These are phyloP conservation scores for Penicillium canariense DNA, from an alignment of 495 filamentous ascomycete species.

Conservation along the genomic window DNA sequence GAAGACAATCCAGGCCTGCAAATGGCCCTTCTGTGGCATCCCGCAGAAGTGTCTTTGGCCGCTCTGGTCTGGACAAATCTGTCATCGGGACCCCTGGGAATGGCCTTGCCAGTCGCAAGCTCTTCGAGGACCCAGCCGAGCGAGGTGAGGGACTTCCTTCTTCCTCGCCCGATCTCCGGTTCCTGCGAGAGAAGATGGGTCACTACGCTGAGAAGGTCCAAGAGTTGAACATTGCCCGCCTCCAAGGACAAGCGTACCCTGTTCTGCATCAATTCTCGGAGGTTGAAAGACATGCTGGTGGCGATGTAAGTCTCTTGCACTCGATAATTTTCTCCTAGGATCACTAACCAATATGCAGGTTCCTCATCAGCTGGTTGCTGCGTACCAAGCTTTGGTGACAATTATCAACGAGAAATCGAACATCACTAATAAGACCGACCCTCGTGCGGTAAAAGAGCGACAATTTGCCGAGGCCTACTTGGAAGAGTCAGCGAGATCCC, in stretches of 20 bases:
- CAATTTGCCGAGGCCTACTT: constrained; percentile 72
- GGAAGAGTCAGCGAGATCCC: constrained; percentile 64
- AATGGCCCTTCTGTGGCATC: constrained; percentile 36
- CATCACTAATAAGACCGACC: constrained; percentile 48
- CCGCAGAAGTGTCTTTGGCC: constrained; percentile 66
- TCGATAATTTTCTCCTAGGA: neutral
- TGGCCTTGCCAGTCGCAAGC: constrained; percentile 50
- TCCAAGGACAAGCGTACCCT: constrained; percentile 62
- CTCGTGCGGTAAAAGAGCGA: constrained; percentile 64
- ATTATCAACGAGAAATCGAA: constrained; percentile 67
- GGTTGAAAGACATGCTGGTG: constrained; percentile 65
- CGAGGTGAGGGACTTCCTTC: constrained; percentile 40
- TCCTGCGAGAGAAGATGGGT: constrained; percentile 74
- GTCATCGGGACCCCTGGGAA: constrained; percentile 75
- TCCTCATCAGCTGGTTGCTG: constrained; percentile 66
- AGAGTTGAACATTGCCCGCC: constrained; percentile 67
- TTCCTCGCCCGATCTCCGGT: constrained; percentile 62
- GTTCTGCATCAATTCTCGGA: constrained; percentile 69
- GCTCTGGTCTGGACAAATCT: constrained; percentile 69
- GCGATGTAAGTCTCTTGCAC: constrained; percentile 49
- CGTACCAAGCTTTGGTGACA: constrained; percentile 72
- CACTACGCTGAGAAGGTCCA: constrained; percentile 74
- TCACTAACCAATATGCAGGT: constrained; percentile 36
- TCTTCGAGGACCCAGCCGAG: constrained; percentile 68
- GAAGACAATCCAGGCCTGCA: constrained; percentile 39